Conservation (phyloP, 2,329 filamentous ascomycete genomes). For the Trichoderma arundinaceum region DNA sequence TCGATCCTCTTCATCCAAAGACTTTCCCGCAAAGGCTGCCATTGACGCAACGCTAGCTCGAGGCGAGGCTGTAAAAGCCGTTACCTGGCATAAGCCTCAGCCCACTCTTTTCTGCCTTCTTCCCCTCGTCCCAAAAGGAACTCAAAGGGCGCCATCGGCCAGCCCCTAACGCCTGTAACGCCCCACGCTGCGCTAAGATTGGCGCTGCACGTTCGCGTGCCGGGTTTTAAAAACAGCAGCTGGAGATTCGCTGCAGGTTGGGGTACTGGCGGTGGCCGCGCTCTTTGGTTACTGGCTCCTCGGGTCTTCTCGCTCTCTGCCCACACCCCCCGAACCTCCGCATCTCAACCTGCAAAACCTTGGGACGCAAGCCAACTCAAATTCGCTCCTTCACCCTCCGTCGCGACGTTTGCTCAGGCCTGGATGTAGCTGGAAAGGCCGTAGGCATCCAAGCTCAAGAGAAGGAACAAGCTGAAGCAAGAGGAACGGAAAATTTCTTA, state of each 20-base stretch:
- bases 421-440: not conserved
- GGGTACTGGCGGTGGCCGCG: conserved; percentile 23
- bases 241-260: conserved; percentile 29
- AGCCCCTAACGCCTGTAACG: conserved; percentile 25
- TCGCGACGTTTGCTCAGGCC: conserved; percentile 28
- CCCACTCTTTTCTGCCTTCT: conserved; percentile 10
- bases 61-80: no score
- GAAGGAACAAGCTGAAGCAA: conserved; percentile 1
- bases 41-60: no score
- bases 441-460: conserved; percentile 8
- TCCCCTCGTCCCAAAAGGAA: conserved; percentile 7
- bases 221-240: conserved; percentile 21
- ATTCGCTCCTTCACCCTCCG: conserved; percentile 35
- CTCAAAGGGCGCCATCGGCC: conserved; percentile 8
- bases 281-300: conserved; percentile 16
- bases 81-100: conserved; percentile 13
- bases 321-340: conserved; percentile 29
- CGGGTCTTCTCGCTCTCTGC: conserved; percentile 10
- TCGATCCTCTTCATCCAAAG: not conserved
- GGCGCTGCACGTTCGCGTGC: conserved; percentile 31
- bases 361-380: conserved; percentile 26
- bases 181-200: conserved; percentile 27
- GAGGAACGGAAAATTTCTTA: not conserved
- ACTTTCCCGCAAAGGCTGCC: no score
- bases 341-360: conserved; percentile 27